Evolutionary conservation across 1,284 basidiomycete genomes (phyloP), one percentile per base, ranked within the genome.

Genomic region (Leccinum pachyderme): DNA sequence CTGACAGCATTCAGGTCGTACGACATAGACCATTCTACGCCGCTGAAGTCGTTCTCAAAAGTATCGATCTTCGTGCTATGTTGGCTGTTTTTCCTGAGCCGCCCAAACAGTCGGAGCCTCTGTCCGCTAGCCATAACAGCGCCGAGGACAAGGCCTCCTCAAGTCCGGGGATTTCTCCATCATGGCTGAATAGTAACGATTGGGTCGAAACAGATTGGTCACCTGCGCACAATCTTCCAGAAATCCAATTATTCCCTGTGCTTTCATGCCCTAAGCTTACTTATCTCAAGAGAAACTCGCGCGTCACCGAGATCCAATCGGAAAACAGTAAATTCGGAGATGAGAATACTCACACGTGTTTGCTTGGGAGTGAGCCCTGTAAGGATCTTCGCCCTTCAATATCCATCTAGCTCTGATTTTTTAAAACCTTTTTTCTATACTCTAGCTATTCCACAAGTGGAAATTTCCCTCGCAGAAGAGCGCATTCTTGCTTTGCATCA

Each of bases 11-110:
- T 25, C 87, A 87, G 69, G 76, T 79, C 2, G 73, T 83, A 15
- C 79, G 83, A 24, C 89, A 91, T 72, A 98, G 97, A 70, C 86
- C 91, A 2, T 94, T 98, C 74, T 94, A 95, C 66, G 90, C 93
- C n/a, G 90, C 89, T 32, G 94, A 98, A 72, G 82, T 96, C 7
- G 83, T 93, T 33, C 75, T 94, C 63, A 86, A 86, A 65, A 82
- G 85, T 7, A 74, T 96, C 37, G 88, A 94, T 56, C 75, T 98
- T 45, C 89, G 91, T 54, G 85, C 89, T 4, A 72, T 98, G 57
- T 76, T 88, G 8, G 93, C 92, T 0, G 81, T 83, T 46, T 97
- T 97, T 72, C 65, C 75, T 2, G 91, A 94, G 60, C 80, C 84
- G 6, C 72, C 86, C 59, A 90, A 89, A 64, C 74, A 77, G 64